Percentiles rank a stretch among this genome's conserved stretches.
phyloP scores from a whole-genome alignment of 176 grass and related monocot species.

The Secale cereale region DNA sequence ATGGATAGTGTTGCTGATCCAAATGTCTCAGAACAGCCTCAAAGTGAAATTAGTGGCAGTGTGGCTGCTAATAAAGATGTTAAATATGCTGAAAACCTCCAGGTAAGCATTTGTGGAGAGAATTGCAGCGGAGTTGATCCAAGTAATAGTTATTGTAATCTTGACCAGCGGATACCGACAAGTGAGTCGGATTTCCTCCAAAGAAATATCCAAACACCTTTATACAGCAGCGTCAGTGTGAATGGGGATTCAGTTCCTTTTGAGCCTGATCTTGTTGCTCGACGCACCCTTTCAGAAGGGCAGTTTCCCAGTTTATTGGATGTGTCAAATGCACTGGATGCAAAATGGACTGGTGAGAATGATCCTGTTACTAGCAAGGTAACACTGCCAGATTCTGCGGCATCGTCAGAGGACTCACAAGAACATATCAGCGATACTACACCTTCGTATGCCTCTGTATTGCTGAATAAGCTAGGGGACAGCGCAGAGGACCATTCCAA shows the following conservation, averaged over 20 bases:
- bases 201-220: conserved; percentile 38
- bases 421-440: conserved; percentile 41
- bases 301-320: conserved; percentile 68
- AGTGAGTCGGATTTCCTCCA: conserved; percentile 46
- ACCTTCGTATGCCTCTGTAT: conserved; percentile 48
- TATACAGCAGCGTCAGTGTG: conserved; percentile 63
- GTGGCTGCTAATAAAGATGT: conserved; percentile 24
- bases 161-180: conserved; percentile 22
- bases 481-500: conserved; percentile 58
- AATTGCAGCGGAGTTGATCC: conserved; percentile 25
- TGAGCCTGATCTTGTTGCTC: conserved; percentile 56
- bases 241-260: conserved; percentile 44
- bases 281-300: conserved; percentile 85
- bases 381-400: conserved; percentile 38
- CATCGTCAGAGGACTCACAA: conserved; percentile 51
- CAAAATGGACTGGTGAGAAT: conserved; percentile 84
- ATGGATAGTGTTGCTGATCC: conserved; percentile 39
- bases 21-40: conserved; percentile 43
- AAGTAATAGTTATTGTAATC: conserved; percentile 24
- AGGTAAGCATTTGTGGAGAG: conserved; percentile 27
- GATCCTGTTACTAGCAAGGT: conserved; percentile 35
- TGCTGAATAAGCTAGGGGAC: conserved; percentile 60
- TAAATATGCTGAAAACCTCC: conserved; percentile 38
- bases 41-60: conserved; percentile 34
- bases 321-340: conserved; percentile 76